A percentile compares a stretch with the other conserved stretches of the same genome.
Conservation (phyloP, 768 basidiomycete species). For the Aureoboletus auriporus region DNA sequence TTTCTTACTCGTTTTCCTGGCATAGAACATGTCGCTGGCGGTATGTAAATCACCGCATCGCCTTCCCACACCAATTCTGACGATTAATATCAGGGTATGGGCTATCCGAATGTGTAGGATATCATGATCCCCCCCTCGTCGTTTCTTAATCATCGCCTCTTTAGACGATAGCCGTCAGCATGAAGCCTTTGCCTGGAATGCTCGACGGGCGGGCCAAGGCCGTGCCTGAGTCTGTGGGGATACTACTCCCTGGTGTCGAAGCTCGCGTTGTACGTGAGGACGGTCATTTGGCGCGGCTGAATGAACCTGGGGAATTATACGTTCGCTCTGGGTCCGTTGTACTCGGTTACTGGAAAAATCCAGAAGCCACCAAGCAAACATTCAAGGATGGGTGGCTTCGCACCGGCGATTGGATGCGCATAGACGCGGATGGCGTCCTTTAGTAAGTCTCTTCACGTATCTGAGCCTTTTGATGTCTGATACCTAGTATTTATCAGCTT, state of each 20-base stretch:
- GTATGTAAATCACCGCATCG: constrained; percentile 27
- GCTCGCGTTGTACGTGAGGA: constrained; percentile 59
- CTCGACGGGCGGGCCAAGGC: constrained; percentile 41
- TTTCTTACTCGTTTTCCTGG: constrained; percentile 36
- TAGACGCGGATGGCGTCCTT: constrained; percentile 57
- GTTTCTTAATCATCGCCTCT: neutral
- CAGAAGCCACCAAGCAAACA: constrained; percentile 59
- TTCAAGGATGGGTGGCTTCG: constrained; percentile 69
- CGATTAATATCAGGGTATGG: constrained; percentile 52
- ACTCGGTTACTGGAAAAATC: constrained; percentile 71
- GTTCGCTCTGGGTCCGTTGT: constrained; percentile 53
- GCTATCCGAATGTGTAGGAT: constrained; percentile 60
- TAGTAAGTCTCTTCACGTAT: constrained; percentile 42
- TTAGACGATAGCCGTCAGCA: constrained; percentile 54
- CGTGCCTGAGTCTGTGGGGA: constrained; percentile 46
- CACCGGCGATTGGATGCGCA: constrained; percentile 69
- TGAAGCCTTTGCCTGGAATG: constrained; percentile 41
- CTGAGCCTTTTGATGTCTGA: neutral
- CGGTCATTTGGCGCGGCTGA: constrained; percentile 47
- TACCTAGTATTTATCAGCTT: constrained; percentile 41
- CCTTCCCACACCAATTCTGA: constrained; percentile 3
- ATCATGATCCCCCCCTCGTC: constrained; percentile 1
- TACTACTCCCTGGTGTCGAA: constrained; percentile 61
- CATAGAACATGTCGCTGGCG: constrained; percentile 39
- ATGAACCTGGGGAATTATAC: constrained; percentile 67